phyloP scores from a whole-genome alignment of 2,329 filamentous ascomycete species.

The Pleomassaria siparia region DNA sequence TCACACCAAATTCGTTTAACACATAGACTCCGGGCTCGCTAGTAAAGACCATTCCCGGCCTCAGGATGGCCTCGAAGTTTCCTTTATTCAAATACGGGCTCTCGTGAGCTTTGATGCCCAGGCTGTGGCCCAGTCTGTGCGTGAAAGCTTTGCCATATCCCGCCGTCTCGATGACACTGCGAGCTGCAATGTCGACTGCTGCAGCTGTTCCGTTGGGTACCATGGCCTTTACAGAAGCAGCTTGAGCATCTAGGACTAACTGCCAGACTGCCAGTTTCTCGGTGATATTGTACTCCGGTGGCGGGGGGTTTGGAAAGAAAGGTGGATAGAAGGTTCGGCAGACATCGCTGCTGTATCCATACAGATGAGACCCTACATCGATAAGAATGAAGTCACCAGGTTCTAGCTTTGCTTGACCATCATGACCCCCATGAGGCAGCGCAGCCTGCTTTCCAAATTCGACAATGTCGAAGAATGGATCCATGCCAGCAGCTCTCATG shows the following conservation, averaged over 20 bases:
- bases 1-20: conserved; percentile 60
- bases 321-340: conserved; percentile 61
- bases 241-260: conserved; percentile 64
- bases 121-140: conserved; percentile 64
- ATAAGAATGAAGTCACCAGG: conserved; percentile 62
- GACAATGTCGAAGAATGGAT: conserved; percentile 65
- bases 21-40: conserved; percentile 66
- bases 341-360: conserved; percentile 66
- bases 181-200: conserved; percentile 62
- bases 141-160: conserved; percentile 63
- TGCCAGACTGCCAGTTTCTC: conserved; percentile 63
- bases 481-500: conserved; percentile 56
- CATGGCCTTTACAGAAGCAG: conserved; percentile 55
- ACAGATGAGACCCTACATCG: conserved; percentile 63
- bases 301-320: conserved; percentile 21
- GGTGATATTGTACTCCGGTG: conserved; percentile 17
- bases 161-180: conserved; percentile 58
- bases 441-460: conserved; percentile 61
- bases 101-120: conserved; percentile 68
- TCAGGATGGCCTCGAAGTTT: conserved; percentile 52
- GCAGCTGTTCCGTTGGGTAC: conserved; percentile 57
- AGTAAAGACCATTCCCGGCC: conserved; percentile 64
- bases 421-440: conserved; percentile 57
- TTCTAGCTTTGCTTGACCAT: conserved; percentile 53
- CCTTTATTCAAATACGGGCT: conserved; percentile 66